A percentile compares a stretch with the other conserved stretches of the same genome.
Evolutionary conservation across 2,329 filamentous ascomycete genomes (phyloP).

Genomic region (Xylaria sp.): DNA sequence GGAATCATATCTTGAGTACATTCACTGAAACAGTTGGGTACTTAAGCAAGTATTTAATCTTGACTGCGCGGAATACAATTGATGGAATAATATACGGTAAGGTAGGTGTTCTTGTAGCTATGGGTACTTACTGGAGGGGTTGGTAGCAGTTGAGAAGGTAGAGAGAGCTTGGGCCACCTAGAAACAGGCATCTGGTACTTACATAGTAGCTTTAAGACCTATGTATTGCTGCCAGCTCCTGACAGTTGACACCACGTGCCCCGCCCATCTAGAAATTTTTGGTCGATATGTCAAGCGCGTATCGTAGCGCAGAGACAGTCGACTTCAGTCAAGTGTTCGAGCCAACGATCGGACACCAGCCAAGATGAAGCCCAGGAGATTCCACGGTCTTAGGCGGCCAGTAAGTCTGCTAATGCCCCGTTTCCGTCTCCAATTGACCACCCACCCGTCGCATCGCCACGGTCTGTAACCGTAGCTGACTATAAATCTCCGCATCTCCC

Average conservation of each 20-base stretch:
- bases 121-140: not conserved
- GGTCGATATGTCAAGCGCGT: conserved; percentile 21
- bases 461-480: conserved; percentile 24
- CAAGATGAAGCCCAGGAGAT: conserved; percentile 69
- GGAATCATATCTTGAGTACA: too few species aligned
- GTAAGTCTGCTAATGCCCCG: conserved; percentile 58
- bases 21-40: not conserved
- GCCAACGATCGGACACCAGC: conserved; percentile 35
- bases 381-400: conserved; percentile 73
- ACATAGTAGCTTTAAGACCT: not conserved
- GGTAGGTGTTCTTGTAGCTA: too few species aligned
- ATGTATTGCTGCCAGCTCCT: not conserved
- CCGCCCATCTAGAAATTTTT: conserved; percentile 41
- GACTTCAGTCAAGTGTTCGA: conserved; percentile 31
- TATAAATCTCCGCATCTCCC: conserved; percentile 28
- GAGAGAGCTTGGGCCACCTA: conserved; percentile 2
- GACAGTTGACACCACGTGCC: conserved; percentile 41
- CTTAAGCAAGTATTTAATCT: too few species aligned
- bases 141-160: not conserved
- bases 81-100: too few species aligned
- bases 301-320: conserved; percentile 14
- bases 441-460: conserved; percentile 16
- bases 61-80: too few species aligned
- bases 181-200: not conserved
- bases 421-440: not conserved